Base-by-base conservation (phyloP, 2,329 filamentous ascomycete species). In the Apiospora saccharicola region DNA sequence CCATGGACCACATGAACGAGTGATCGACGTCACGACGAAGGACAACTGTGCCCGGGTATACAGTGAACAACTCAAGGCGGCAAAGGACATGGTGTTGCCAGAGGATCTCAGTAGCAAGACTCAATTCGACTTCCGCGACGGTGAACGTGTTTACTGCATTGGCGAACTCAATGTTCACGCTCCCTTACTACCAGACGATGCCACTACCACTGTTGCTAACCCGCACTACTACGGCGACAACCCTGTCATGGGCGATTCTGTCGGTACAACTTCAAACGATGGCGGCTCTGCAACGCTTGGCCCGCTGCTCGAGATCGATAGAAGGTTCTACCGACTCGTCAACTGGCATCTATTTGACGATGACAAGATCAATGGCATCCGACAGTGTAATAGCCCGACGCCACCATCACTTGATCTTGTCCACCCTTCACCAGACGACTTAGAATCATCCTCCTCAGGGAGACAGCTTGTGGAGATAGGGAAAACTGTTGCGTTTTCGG, bases 321-420 rank as follows among this genome's bases (percentile, higher is more conserved):
- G 46, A 5, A 46, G 14, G n/a, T 26, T 26, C 41, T 68, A 68
- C 22, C 43, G 64, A 10, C 64, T 68, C 37, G 37, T 68, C n/a
- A 68, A 46, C n/a, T 68, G 64, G 64, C 64, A 68, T 12, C 2
- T 44, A 6, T 68, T 68, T 8, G 37, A 68, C 43, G 64, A 68
- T 26, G 64, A 44, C 1, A 16, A 5, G 30, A 16, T 7, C 5
- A 3, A 41, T 13, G 7, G 24, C 19, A 4, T 4, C 41, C 6
- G 0, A 4, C 26, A 24, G 43, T 13, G 46, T 41, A 68, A 4
- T 2, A 22, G 14, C 2, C 4, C 16, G 4, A 41, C 37, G 8
- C 64, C 64, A 14, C 22, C 37, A 8, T 2, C 4, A 1, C 41
- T 68, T 10, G 64, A 68, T 2, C 5, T 46, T 22, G 64, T 68